Evolutionary conservation across 306 rosid species (phyloP), one percentile per base, ranked within the genome.

Genomic region (Ceratonia siliqua): DNA sequence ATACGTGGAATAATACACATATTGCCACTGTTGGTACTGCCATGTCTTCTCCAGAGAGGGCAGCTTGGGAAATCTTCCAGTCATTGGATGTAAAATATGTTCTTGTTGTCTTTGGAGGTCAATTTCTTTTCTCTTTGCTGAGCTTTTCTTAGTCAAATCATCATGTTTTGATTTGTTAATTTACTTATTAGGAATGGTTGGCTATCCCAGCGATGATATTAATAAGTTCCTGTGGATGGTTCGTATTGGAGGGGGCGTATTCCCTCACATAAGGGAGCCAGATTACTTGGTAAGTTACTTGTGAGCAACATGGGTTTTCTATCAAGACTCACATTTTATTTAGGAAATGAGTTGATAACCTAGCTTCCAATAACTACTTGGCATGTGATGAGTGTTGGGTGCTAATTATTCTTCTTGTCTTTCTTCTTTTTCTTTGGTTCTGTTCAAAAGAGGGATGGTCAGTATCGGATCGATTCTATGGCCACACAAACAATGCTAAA

Each of bases 1-100:
- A 94, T 77, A 94, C 98, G 58, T 94, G 98, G 98, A 94, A 94
- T 85, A 94, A 94, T 89, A 94, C 98, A 15, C 98, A 94, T 83
- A 94, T 94, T 78, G 98, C 98, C 28, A 94, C 98, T 12, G 98
- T 94, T 52, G 98, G 98, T 55, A 94, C 98, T 83, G 98, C 98
- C 59, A 94, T 94, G 98, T 94, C 98, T 83, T 94, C 98, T 70
- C 98, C 98, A 14, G 98, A 94, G 81, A 94, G 88, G 90, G 90
- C 94, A 8, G 98, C 98, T 72, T 94, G 98, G 98, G 98, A 94
- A 87, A 94, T 94, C 76, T 94, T 91, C 78, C 78, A 94, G 73
- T 94, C 98, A 3, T 80, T 94, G 88, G 97, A 94, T 79, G 98
- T 94, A 49, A 94, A 91, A 94, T 94, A 94, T 67, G 98, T 94